Percentiles rank a stretch among this genome's conserved stretches.
Evolutionary conservation across 2,329 filamentous ascomycete genomes (phyloP).

Genomic region (Tolypocladium nubicola): DNA sequence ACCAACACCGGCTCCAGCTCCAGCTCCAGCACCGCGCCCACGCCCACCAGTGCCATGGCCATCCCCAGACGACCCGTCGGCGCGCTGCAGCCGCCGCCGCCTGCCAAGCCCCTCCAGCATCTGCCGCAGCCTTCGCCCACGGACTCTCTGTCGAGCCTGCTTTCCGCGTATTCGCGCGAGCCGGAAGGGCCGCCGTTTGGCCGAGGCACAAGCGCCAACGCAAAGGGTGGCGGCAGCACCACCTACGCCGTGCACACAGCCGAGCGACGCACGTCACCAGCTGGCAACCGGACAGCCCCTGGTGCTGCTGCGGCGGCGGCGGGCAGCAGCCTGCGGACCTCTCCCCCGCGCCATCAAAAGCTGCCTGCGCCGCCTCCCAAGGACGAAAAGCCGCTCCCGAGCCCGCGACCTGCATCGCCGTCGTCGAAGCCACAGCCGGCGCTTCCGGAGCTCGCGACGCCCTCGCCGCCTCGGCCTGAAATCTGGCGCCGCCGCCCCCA

Average conservation of each 20-base stretch:
- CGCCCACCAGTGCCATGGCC: constrained; percentile 12
- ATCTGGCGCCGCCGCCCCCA: constrained; percentile 41
- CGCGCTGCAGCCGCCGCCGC: constrained; percentile 4
- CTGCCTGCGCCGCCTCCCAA: constrained; percentile 16
- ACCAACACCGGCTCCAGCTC: neutral
- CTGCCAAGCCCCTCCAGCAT: constrained; percentile 11
- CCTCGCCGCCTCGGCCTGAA: constrained; percentile 20
- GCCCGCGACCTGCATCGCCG: neutral
- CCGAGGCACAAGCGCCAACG: neutral
- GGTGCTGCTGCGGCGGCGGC: neutral
- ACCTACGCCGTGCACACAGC: neutral
- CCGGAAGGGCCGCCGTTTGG: constrained; percentile 21
- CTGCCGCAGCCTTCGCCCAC: constrained; percentile 25
- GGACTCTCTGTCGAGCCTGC: constrained; percentile 41
- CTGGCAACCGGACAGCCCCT: neutral
- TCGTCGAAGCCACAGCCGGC: constrained; percentile 3
- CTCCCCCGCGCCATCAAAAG: constrained; percentile 3
- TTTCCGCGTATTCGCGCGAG: constrained; percentile 43
- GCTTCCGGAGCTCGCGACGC: constrained; percentile 8
- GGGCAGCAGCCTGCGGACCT: constrained; percentile 1
- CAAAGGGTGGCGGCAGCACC: neutral
- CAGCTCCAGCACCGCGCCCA: constrained; percentile 2
- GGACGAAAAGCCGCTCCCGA: constrained; percentile 8
- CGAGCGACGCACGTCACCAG: neutral
- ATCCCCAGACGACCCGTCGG: constrained; percentile 27